A percentile compares a stretch with the other conserved stretches of the same genome.
phyloP scores from a whole-genome alignment of 2,329 filamentous ascomycete species.

The Diplodia intermedia region DNA sequence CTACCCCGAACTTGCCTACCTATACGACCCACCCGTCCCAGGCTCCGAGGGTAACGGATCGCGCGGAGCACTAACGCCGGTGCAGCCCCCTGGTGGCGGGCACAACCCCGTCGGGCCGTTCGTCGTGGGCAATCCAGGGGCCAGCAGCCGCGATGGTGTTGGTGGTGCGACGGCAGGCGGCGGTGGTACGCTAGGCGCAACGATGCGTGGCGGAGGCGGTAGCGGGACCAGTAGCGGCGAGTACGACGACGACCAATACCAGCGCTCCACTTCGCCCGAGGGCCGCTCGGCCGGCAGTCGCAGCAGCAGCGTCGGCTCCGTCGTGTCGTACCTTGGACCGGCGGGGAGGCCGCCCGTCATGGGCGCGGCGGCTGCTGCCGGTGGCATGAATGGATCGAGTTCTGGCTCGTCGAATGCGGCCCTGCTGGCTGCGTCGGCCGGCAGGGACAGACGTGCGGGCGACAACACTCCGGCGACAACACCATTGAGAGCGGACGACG shows the following conservation, averaged over 20 bases:
- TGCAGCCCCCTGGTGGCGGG: not conserved
- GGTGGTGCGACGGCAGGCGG: not conserved
- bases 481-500: not conserved
- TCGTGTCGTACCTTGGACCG: slow-evolving; percentile 1
- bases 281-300: not conserved
- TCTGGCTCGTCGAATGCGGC: slow-evolving; percentile 21
- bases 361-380: not conserved
- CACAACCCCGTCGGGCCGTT: slow-evolving; percentile 3
- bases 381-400: not conserved
- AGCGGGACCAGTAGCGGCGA: not conserved
- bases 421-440: slow-evolving; percentile 6
- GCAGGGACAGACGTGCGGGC: not conserved
- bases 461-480: not conserved
- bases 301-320: slow-evolving; percentile 15
- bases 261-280: not conserved
- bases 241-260: not conserved
- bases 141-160: not conserved
- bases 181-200: not conserved
- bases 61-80: not conserved
- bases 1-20: slow-evolving; percentile 45
- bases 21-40: slow-evolving; percentile 43
- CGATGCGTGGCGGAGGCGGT: not conserved
- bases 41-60: not conserved
- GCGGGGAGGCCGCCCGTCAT: slow-evolving; percentile 12
- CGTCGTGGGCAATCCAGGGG: slow-evolving; percentile 2